Evolutionary conservation across 306 rosid species (phyloP), one percentile per base, ranked within the genome.

Genomic region (Malus sylvestris): DNA sequence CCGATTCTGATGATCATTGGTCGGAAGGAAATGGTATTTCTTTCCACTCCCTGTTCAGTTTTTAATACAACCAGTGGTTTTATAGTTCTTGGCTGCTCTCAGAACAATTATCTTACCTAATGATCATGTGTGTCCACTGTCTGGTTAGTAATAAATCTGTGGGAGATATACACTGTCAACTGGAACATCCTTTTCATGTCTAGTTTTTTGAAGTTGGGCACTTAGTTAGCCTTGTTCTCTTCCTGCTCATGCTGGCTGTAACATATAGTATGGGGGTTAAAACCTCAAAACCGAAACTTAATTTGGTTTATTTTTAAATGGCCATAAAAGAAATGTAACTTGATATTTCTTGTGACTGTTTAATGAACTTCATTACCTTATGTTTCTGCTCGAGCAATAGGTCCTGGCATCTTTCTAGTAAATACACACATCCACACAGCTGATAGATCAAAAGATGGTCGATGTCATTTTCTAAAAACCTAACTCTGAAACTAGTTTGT

Each of bases 1-100:
- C 91, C 79, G 97, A 89, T 35, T 80, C 93, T 53, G 94, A 89
- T 18, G 88, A 89, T 75, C 87, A 86, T 49, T 91, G 91, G 92
- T 63, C 82, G 73, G 94, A 88, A 77, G 89, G 87, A 85, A 91
- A 79, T 85, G 93, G 97, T 91, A 88, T 35, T 66, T 61, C 14
- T 67, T 72, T 73, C 51, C 70, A 19, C 53, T 11, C 74, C 46
- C 11, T 51, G 23, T 49, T 49, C 3, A 49, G 20, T 49, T 49
- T 49, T 49, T 49, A 14, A 2, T 14, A 49, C 55, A 15, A 15
- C 20, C 16, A 15, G 55, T 49, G 3, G 18, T 15, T n/a, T n/a
- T n/a, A n/a, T n/a, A n/a, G n/a, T n/a, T n/a, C n/a, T n/a, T n/a
- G n/a, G n/a, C n/a, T 53, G 65, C 32, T 33, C 14, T 51, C 44